Conservation (phyloP, 116 monocot species). For the Phalaenopsis hybrid region DNA sequence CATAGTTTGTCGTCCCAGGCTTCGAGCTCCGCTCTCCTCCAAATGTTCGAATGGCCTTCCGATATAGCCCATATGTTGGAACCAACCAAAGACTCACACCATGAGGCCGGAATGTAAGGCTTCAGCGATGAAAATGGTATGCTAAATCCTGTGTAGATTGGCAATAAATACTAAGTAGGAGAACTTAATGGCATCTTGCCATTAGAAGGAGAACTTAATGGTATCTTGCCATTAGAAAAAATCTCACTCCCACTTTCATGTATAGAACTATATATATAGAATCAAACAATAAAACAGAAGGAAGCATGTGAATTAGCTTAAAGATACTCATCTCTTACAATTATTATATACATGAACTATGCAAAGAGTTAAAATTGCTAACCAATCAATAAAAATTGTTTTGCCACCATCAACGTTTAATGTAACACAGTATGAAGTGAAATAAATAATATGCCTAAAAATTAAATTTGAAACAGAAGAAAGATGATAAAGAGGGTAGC, state of each 20-base stretch:
- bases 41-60: constrained; percentile 36
- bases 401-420: background rate
- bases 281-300: background rate
- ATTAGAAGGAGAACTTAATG: no score
- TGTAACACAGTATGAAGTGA: background rate
- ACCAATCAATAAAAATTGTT: background rate
- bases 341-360: background rate
- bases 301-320: background rate
- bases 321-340: background rate
- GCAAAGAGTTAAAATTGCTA: background rate
- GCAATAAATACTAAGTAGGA: background rate
- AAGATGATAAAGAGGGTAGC: constrained; percentile 4
- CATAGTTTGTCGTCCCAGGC: constrained; percentile 67
- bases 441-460: background rate
- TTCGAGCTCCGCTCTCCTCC: constrained; percentile 79
- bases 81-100: constrained; percentile 74
- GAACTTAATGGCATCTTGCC: background rate
- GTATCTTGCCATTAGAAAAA: no score
- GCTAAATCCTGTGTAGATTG: constrained; percentile 42
- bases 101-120: constrained; percentile 52
- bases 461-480: background rate
- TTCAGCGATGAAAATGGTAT: constrained; percentile 61
- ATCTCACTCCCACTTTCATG: background rate
- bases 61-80: constrained; percentile 60
- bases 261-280: background rate